Percentiles rank a stretch among this genome's conserved stretches.
These are phyloP conservation scores for Leccinum pachyderme DNA, from an alignment of 1,284 basidiomycete species.

Conservation along the genomic window DNA sequence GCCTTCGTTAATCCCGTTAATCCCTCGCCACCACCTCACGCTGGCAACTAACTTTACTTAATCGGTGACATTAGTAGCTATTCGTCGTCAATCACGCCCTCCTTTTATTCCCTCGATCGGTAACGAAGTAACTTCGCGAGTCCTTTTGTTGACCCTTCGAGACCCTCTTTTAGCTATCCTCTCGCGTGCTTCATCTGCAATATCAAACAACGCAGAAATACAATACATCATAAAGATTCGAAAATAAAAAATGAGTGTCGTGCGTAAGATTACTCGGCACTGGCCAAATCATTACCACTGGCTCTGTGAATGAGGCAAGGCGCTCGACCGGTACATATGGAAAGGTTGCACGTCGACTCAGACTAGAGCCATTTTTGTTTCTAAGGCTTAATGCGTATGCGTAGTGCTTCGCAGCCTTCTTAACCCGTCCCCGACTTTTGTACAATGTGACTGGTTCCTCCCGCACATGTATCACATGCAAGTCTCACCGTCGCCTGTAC, in stretches of 20 bases:
- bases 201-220: constrained; percentile 30
- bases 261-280: neutral
- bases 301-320: neutral
- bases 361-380: neutral
- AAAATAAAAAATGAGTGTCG: constrained; percentile 24
- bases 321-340: neutral
- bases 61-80: constrained; percentile 18
- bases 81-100: neutral
- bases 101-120: neutral
- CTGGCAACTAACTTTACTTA: constrained; percentile 41
- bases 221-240: constrained; percentile 39
- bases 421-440: no score
- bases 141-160: neutral
- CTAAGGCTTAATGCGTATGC: neutral
- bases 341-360: neutral
- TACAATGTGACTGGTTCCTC: neutral
- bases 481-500: neutral
- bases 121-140: neutral
- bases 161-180: neutral
- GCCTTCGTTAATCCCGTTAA: constrained; percentile 47
- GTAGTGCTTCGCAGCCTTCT: neutral
- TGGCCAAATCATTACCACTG: neutral
- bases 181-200: constrained; percentile 33
- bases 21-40: constrained; percentile 52
- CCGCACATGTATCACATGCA: neutral